phyloP scores from a whole-genome alignment of 306 rosid genomes.

The Medicago ruthenica region DNA sequence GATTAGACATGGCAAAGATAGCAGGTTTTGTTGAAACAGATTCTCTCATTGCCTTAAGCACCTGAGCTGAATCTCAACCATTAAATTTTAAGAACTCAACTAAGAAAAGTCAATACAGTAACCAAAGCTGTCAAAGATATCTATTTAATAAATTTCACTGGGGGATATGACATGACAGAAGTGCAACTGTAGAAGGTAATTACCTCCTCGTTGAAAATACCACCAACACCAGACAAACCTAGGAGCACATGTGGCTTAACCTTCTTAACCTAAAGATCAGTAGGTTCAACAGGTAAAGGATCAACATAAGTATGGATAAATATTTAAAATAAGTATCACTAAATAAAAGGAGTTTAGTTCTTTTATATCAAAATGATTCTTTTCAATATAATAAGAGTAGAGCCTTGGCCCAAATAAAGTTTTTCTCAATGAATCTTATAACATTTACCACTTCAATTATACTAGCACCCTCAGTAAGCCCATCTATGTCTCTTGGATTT shows the following conservation, averaged over 20 bases:
- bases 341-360: constrained; percentile 24
- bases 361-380: constrained; percentile 32
- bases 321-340: constrained; percentile 33
- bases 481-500: constrained; percentile 69
- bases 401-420: constrained; percentile 20
- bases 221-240: constrained; percentile 99
- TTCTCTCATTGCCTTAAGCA: constrained; percentile 91
- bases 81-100: constrained; percentile 44
- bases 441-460: constrained; percentile 91
- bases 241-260: constrained; percentile 93
- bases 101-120: constrained; percentile 35
- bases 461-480: constrained; percentile 87
- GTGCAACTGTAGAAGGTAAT: constrained; percentile 36
- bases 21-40: constrained; percentile 95
- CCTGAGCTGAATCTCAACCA: constrained; percentile 63
- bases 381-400: constrained; percentile 20
- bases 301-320: constrained; percentile 5
- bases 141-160: constrained; percentile 21
- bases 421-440: constrained; percentile 33
- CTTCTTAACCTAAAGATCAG: constrained; percentile 75
- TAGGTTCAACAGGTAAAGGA: constrained; percentile 39
- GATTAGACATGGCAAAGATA: constrained; percentile 99
- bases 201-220: constrained; percentile 92
- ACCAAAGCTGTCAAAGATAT: constrained; percentile 37
- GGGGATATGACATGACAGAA: constrained; percentile 36